Evolutionary conservation across 192 early-diverging fungal species (phyloP).

Genomic region (Chytriomyces sp.): DNA sequence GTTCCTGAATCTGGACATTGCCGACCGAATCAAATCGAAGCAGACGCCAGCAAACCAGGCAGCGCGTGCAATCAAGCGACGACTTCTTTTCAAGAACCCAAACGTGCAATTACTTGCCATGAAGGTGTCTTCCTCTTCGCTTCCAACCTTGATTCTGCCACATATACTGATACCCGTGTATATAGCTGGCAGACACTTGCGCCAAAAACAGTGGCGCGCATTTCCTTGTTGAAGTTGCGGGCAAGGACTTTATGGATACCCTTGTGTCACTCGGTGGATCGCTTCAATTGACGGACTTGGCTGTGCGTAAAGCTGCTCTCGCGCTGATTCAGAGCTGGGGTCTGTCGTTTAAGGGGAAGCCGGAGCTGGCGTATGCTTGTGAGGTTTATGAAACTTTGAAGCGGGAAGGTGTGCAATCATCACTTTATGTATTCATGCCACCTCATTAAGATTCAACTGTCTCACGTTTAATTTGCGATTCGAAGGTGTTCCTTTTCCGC

Average conservation of each 20-base stretch:
- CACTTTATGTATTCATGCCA: background rate
- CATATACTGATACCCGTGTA: background rate
- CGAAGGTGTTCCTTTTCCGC: conserved; percentile 75
- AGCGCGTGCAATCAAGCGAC: conserved; percentile 73
- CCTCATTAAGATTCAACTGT: background rate
- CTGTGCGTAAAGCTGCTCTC: conserved; percentile 78
- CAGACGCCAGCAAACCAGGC: conserved; percentile 72
- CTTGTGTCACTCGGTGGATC: conserved; percentile 66
- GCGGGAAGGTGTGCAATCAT: conserved; percentile 59
- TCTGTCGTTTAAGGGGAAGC: conserved; percentile 75
- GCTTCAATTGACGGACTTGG: conserved; percentile 60
- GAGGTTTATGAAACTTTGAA: conserved; percentile 85
- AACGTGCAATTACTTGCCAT: conserved; percentile 92
- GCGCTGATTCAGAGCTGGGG: conserved; percentile 91
- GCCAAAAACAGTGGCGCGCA: conserved; percentile 93
- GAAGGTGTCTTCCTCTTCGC: conserved; percentile 49
- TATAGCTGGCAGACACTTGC: conserved; percentile 83
- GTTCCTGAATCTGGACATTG: conserved; percentile 82
- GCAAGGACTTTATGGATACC: conserved; percentile 89
- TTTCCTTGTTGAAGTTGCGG: conserved; percentile 85
- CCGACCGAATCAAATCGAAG: conserved; percentile 91
- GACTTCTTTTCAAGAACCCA: conserved; percentile 87
- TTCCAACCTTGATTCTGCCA: conserved; percentile 32
- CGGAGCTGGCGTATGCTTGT: conserved; percentile 75
- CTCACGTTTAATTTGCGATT: conserved; percentile 2